Base-by-base conservation (phyloP, 768 basidiomycete species). In the Psilocybe cyanescens region DNA sequence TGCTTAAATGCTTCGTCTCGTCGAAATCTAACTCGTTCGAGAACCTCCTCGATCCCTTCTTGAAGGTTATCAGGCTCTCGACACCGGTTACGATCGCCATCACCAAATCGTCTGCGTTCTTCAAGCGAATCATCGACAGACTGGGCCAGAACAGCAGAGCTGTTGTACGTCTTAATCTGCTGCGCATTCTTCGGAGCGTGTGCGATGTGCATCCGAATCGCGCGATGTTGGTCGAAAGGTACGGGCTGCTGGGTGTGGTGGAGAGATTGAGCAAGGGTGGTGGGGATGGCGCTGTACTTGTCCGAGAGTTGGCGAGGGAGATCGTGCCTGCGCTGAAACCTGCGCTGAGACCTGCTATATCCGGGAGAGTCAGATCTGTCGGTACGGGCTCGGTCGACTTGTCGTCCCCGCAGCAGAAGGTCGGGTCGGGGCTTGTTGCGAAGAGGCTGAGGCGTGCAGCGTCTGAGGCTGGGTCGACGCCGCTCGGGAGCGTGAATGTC, bases 11-110 rank as follows among this genome's bases (percentile, higher is more conserved):
- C 72, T 97, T 97, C 74, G 87, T 92, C 63, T 81, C 85, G 1
- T 88, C 93, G 30, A 95, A 96, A 75, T 89, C 93, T 49, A 91
- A 92, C 70, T 90, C 89, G 1, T 95, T 97, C 70, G 97, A 99
- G 72, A 94, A 91, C 69, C 76, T 99, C 24, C 86, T 98, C 7
- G 94, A 96, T 55, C 93, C 94, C 1, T 91, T 95, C 76, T 85
- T 96, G 70, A 97, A 97, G 79, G 91, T 98, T 49, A 87, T 89
- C 55, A 91, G 95, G 9, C 74, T 94, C 7, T 98, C 96, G 0
- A 82, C 83, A 0, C 72, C 80, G 1, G 73, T 98, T 39, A 89
- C 92, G 1, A 85, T 93, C 28, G 86, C 86, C 16, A 83, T 99
- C 47, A 86, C 95, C 37, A 89, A 88, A 63, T 84, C 83, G 3